phyloP scores from a whole-genome alignment of 208 protist genomes.

The Leishmania aethiopica region DNA sequence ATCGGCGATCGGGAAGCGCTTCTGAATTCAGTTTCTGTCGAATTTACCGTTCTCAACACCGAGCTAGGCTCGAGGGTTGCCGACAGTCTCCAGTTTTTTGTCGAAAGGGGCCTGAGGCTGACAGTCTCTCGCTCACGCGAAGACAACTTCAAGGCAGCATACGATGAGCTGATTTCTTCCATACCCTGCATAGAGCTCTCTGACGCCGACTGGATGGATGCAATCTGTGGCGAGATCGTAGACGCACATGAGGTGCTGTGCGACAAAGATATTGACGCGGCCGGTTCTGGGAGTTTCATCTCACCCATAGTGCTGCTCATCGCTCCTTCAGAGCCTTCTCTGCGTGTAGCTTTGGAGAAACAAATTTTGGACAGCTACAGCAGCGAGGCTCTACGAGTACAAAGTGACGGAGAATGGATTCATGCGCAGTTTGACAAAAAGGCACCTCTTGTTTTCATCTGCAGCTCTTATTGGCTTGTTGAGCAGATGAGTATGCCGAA shows the following conservation, averaged over 20 bases:
- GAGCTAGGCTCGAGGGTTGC: slow-evolving; percentile 21
- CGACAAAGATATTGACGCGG: slow-evolving; percentile 3
- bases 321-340: slow-evolving; percentile 29
- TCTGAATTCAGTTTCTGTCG: slow-evolving; percentile 27
- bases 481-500: slow-evolving; percentile 24
- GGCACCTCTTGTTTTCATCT: slow-evolving; percentile 54
- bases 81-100: slow-evolving; percentile 53
- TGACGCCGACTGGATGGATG: slow-evolving; percentile 13
- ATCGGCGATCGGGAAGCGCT: slow-evolving; percentile 14
- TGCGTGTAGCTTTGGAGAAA: slow-evolving; percentile 32
- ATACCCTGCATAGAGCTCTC: slow-evolving; percentile 10
- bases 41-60: slow-evolving; percentile 41
- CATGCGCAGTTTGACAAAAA: slow-evolving; percentile 14
- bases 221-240: slow-evolving; percentile 20
- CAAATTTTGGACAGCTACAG: slow-evolving; percentile 64
- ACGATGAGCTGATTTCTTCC: slow-evolving; percentile 9
- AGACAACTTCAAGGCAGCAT: slow-evolving; percentile 7
- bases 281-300: not conserved
- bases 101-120: slow-evolving; percentile 49
- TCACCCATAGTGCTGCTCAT: slow-evolving; percentile 46
- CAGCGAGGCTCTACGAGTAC: slow-evolving; percentile 49
- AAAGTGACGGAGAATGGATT: slow-evolving; percentile 25
- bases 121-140: slow-evolving; percentile 27
- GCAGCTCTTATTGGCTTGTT: slow-evolving; percentile 47
- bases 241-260: slow-evolving; percentile 33